Evolutionary conservation across 192 early-diverging fungal species (phyloP).

Genomic region (Spizellomyces punctatus): DNA sequence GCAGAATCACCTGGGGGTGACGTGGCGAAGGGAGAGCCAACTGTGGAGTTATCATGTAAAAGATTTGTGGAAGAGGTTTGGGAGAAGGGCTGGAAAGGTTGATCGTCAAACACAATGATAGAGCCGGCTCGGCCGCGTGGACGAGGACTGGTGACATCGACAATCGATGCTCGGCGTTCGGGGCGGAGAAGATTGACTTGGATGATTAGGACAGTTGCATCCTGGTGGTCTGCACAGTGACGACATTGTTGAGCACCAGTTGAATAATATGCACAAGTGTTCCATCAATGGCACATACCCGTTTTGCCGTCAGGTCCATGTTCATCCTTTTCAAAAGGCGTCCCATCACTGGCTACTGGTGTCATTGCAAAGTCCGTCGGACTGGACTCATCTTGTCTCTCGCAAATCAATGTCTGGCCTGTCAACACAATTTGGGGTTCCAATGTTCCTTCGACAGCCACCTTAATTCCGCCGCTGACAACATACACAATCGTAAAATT

Average conservation of each 20-base stretch:
- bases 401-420: constrained; percentile 58
- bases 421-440: constrained; percentile 24
- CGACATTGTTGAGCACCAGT: constrained; percentile 10
- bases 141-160: constrained; percentile 13
- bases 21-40: not conserved
- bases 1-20: not conserved
- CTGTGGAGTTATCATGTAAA: not conserved
- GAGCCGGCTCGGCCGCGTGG: constrained; percentile 55
- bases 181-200: constrained; percentile 37
- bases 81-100: constrained; percentile 28
- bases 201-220: constrained; percentile 51
- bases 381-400: constrained; percentile 57
- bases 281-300: not conserved
- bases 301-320: constrained; percentile 1
- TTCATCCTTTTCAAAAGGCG: not conserved
- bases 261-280: not conserved
- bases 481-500: constrained; percentile 61
- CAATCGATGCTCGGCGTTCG: constrained; percentile 7
- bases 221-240: constrained; percentile 28
- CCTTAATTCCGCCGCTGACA: constrained; percentile 52
- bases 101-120: constrained; percentile 68
- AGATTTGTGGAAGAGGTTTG: not conserved
- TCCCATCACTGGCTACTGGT: constrained; percentile 30
- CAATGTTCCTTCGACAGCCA: constrained; percentile 33
- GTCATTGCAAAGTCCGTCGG: constrained; percentile 57